A percentile compares a stretch with the other conserved stretches of the same genome.
These are phyloP conservation scores for Plasmodium gaboni DNA, from an alignment of 169 alveolate species.

Conservation along the genomic window DNA sequence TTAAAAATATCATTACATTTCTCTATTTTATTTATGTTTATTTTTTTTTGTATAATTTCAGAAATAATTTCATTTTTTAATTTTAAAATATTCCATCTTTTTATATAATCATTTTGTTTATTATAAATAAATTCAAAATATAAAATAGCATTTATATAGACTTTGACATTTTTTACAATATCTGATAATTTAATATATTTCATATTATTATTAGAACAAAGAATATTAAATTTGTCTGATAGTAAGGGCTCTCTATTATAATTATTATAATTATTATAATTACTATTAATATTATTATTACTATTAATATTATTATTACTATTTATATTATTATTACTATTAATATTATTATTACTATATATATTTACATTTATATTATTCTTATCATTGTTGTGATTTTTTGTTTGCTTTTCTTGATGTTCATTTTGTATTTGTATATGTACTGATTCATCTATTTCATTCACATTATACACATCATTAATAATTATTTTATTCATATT, in stretches of 20 bases:
- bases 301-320: no score
- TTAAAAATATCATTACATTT: conserved; percentile 23
- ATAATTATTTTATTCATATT: conserved; percentile 62
- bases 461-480: conserved; percentile 29
- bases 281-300: no score
- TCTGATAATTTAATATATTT: conserved; percentile 68
- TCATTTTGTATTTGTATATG: conserved; percentile 9
- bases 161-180: conserved; percentile 9
- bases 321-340: no score
- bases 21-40: conserved; percentile 26
- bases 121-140: conserved; percentile 62
- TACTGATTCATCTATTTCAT: conserved; percentile 9
- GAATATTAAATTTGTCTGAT: neutral
- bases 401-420: neutral
- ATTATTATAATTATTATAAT: neutral
- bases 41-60: conserved; percentile 46
- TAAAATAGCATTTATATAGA: conserved; percentile 43
- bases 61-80: conserved; percentile 71
- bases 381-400: neutral
- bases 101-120: conserved; percentile 47
- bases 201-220: neutral
- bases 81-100: conserved; percentile 60
- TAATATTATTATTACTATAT: no score
- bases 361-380: neutral
- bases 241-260: neutral